Evolutionary conservation across 345 rosid species (phyloP), one percentile per base, ranked within the genome.

Genomic region (Arabidopsis thaliana): DNA sequence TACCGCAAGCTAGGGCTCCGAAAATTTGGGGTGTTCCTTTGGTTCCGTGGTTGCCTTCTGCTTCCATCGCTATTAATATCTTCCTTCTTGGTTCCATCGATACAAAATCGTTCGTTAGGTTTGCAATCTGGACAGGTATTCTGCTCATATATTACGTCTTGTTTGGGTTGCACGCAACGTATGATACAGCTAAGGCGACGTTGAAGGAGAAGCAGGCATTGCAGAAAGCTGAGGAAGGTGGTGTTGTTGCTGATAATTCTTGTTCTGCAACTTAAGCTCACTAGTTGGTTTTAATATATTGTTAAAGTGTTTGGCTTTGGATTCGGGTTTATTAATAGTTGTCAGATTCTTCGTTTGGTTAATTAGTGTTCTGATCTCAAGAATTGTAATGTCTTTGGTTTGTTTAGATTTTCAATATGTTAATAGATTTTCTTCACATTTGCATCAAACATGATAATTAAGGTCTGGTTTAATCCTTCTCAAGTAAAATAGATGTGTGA

Each of bases 11-110:
- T n/a, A 85, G 89, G 69, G 67, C 78, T 1, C 96, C 97, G 1
- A 88, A 81, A 32, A 38, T 86, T 5, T 93, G 98, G 98, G 98
- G 97, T 2, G 96, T 86, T 42, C 97, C 98, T 0, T 69, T 91
- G 52, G 96, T 93, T 4, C 97, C 98, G 5, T 91, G 94, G 94
- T 14, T 93, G 46, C 98, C 98, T 6, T 91, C 97, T 3, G 76
- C 80, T 10, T 93, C 97, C 0, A 87, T 93, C 24, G 81, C 84
- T 3, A 80, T 89, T 67, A 93, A 93, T 75, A 68, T 93, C 1
- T 88, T 93, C 85, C 83, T 93, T 1, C 82, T 93, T 11, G 98
- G 96, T 0, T 93, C 98, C 1, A 89, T 93, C 5, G 87, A 87
- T 68, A 46, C 0, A 34, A 52, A 76, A 0, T 89, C 98, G 1